Evolutionary conservation across 306 rosid species (phyloP).

Genomic region (Vigna unguiculata): DNA sequence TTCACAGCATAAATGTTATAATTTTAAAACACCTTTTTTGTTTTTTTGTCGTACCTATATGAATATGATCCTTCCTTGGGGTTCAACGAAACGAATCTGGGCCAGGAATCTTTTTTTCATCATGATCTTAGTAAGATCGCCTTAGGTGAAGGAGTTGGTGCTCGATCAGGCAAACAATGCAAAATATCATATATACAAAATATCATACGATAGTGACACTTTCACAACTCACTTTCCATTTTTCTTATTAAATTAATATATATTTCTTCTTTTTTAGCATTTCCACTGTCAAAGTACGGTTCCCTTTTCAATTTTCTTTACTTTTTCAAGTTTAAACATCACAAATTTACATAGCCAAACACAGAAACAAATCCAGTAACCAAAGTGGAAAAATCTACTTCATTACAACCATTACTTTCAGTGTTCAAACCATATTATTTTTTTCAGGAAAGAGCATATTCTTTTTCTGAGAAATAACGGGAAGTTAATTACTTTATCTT

Average conservation of each 20-base stretch:
- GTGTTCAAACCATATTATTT: not conserved
- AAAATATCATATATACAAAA: not conserved
- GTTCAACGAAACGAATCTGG: not conserved
- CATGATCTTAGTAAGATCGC: not conserved
- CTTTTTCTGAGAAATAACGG: too few species aligned
- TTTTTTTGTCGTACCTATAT: not conserved
- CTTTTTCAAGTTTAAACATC: not conserved
- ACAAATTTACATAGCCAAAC: not conserved
- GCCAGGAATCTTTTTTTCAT: not conserved
- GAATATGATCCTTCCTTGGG: not conserved
- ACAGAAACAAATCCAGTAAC: not conserved
- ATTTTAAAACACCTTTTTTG: too few species aligned
- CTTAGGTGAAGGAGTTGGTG: conserved; percentile 6
- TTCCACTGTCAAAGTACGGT: not conserved
- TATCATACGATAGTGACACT: not conserved
- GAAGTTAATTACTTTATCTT: too few species aligned
- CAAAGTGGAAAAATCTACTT: not conserved
- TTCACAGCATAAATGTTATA: too few species aligned
- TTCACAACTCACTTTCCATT: not conserved
- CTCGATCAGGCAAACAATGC: not conserved
- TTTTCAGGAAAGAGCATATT: too few species aligned
- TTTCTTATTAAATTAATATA: not conserved
- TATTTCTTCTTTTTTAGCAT: not conserved
- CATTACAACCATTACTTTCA: not conserved
- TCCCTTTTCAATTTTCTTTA: not conserved